Evolutionary conservation across 257 asterid species (phyloP).

Genomic region (Solanum tarapatanum): DNA sequence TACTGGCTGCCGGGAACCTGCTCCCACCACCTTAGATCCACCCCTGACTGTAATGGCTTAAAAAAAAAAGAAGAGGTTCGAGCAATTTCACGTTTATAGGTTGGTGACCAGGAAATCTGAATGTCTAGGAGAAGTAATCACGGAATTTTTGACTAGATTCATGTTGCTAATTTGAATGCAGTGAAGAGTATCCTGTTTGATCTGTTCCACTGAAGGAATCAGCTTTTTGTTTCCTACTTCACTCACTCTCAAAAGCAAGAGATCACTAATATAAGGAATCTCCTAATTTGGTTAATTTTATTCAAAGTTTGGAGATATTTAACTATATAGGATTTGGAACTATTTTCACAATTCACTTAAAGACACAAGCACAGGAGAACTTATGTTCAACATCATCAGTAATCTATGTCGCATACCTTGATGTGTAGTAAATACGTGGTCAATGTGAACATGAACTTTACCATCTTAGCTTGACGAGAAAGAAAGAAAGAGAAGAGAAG

Average conservation of each 20-base stretch:
- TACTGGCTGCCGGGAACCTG: too few species aligned
- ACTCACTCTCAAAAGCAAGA: background rate
- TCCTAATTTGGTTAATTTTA: background rate
- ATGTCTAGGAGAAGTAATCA: background rate
- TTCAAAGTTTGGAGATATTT: background rate
- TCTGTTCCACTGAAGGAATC: background rate
- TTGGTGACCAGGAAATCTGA: background rate
- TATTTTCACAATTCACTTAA: background rate
- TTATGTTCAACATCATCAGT: background rate
- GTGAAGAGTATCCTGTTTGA: background rate
- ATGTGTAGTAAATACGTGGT: background rate
- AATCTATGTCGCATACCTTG: background rate
- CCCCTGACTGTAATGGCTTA: too few species aligned
- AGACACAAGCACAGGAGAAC: background rate
- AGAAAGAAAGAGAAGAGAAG: background rate
- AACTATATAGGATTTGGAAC: background rate
- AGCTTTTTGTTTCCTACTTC: background rate
- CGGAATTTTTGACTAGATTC: background rate
- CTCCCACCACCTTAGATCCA: too few species aligned
- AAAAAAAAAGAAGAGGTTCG: background rate
- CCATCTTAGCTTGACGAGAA: background rate
- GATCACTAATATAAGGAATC: too few species aligned
- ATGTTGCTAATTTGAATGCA: background rate
- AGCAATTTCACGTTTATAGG: background rate
- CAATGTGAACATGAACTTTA: background rate